phyloP scores from a whole-genome alignment of 78 protist genomes.

The Pigoraptor vietnamica region DNA sequence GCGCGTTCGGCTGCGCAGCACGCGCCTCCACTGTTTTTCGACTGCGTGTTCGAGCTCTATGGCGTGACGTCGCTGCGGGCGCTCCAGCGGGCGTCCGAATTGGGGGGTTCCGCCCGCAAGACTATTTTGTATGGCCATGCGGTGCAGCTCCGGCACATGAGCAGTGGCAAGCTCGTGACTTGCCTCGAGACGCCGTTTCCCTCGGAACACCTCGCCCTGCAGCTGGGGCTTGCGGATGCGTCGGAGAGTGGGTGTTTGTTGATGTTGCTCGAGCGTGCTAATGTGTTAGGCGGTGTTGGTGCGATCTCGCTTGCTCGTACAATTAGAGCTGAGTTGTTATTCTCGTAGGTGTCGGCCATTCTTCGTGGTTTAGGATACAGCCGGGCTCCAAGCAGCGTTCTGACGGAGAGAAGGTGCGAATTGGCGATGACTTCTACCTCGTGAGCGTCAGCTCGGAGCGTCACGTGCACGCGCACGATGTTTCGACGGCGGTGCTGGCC shows the following conservation, averaged over 20 bases:
- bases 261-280: background rate
- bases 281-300: background rate
- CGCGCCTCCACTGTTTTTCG: background rate
- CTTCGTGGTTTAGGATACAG: background rate
- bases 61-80: background rate
- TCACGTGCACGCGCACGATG: background rate
- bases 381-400: conserved; percentile 1
- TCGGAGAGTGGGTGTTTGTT: background rate
- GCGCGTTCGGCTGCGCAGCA: background rate
- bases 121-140: conserved; percentile 3
- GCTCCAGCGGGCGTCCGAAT: background rate
- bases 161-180: background rate
- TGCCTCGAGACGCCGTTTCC: background rate
- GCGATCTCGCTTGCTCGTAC: background rate
- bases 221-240: background rate
- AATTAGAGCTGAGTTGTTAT: background rate
- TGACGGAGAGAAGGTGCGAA: background rate
- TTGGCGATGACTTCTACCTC: conserved; percentile 2
- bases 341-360: background rate
- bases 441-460: background rate
- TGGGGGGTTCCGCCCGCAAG: background rate
- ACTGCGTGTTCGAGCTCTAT: background rate
- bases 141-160: background rate
- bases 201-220: background rate
- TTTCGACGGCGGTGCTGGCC: background rate